phyloP scores from a whole-genome alignment of 257 asterid genomes.

The Salvia miltiorrhiza region DNA sequence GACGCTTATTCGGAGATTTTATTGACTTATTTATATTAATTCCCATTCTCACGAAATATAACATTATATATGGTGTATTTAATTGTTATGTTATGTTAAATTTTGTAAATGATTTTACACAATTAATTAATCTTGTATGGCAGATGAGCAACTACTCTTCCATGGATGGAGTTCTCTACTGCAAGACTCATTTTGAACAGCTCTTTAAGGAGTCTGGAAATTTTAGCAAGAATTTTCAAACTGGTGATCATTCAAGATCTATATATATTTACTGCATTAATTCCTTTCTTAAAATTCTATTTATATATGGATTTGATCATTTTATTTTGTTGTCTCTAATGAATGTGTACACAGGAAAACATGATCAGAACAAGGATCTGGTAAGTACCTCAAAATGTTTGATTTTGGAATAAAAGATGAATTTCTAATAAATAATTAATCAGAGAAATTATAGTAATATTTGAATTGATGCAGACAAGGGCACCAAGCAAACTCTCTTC shows the following conservation, averaged over 20 bases:
- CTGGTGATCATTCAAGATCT: slow-evolving; percentile 27
- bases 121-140: not conserved
- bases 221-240: slow-evolving; percentile 50
- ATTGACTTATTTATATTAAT: too few species aligned
- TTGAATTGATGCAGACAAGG: slow-evolving; percentile 32
- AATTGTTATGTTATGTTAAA: too few species aligned
- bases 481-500: slow-evolving; percentile 74
- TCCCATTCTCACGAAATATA: too few species aligned
- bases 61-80: too few species aligned
- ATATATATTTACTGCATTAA: not conserved
- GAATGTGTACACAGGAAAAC: slow-evolving; percentile 34
- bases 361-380: slow-evolving; percentile 40
- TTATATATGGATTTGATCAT: not conserved
- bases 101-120: too few species aligned
- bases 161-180: slow-evolving; percentile 72
- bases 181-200: slow-evolving; percentile 85
- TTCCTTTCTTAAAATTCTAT: not conserved
- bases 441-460: not conserved
- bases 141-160: slow-evolving; percentile 92
- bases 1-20: too few species aligned
- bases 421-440: too few species aligned
- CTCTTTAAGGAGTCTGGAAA: slow-evolving; percentile 78
- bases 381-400: slow-evolving; percentile 21
- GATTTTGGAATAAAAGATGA: not conserved
- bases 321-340: not conserved